Conservation (phyloP, 1,284 basidiomycete genomes). For the Pyrrhoderma noxium region DNA sequence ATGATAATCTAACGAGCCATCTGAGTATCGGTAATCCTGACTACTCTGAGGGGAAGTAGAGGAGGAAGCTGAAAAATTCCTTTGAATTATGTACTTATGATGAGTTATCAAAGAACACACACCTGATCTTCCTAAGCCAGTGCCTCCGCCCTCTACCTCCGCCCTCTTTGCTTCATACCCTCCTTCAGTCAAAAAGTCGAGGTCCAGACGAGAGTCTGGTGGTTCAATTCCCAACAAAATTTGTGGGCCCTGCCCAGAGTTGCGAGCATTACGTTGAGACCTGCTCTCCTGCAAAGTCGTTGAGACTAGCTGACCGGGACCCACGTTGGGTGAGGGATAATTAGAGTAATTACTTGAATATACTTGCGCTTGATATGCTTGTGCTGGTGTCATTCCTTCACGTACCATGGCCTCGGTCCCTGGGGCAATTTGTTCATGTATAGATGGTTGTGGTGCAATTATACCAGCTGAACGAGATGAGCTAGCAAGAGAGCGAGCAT, state of each 20-base stretch:
- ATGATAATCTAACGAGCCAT: conserved; percentile 8
- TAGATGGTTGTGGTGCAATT: conserved; percentile 36
- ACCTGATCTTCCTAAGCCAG: conserved; percentile 1
- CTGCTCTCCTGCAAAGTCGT: conserved; percentile 12
- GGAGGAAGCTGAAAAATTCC: conserved; percentile 7
- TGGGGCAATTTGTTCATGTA: conserved; percentile 48
- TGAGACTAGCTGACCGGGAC: conserved; percentile 1
- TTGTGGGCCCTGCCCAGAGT: background rate
- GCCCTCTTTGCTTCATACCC: background rate
- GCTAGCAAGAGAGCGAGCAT: conserved; percentile 40
- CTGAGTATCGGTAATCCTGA: conserved; percentile 10
- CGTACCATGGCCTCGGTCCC: conserved; percentile 39
- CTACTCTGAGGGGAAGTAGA: conserved; percentile 15
- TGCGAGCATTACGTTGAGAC: conserved; percentile 11
- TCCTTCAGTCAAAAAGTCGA: conserved; percentile 13
- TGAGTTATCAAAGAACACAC: background rate
- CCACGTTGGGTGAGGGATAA: conserved; percentile 7
- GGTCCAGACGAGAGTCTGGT: conserved; percentile 12
- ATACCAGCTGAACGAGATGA: conserved; percentile 36
- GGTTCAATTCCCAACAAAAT: conserved; percentile 13
- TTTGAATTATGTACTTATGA: conserved; percentile 18
- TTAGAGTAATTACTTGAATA: conserved; percentile 39
- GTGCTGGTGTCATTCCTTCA: conserved; percentile 61
- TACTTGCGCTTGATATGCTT: conserved; percentile 72
- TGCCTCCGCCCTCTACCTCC: conserved; percentile 3